Conservation (phyloP, 306 rosid genomes). For the Delonix regia region DNA sequence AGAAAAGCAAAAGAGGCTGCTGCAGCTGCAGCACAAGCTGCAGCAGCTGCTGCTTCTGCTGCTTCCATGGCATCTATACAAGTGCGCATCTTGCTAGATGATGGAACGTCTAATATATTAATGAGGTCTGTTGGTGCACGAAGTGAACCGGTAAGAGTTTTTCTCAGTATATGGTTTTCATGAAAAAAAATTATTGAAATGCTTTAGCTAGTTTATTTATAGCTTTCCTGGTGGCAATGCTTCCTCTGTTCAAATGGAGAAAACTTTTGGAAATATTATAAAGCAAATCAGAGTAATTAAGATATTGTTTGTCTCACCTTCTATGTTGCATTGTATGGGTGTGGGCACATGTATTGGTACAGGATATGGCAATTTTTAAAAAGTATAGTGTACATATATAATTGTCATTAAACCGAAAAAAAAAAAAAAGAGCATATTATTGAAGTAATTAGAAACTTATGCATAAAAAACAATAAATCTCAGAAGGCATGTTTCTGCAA, state of each 20-base stretch:
- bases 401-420: no score
- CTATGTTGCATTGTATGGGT: background rate
- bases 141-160: conserved; percentile 78
- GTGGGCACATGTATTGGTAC: background rate
- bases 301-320: background rate
- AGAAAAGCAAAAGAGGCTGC: conserved; percentile 94
- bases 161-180: conserved; percentile 15
- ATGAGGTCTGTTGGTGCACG: conserved; percentile 94
- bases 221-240: conserved; percentile 3
- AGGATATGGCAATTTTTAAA: background rate
- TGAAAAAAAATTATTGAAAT: background rate
- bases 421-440: no score
- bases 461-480: background rate
- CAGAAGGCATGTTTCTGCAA: background rate
- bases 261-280: background rate
- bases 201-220: conserved; percentile 14
- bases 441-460: background rate
- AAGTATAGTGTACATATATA: background rate
- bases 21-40: conserved; percentile 96
- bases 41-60: conserved; percentile 97
- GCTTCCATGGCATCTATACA: conserved; percentile 61
- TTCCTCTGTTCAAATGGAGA: background rate
- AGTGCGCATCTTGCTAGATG: conserved; percentile 97
- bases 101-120: conserved; percentile 95
- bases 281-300: background rate